Percentiles rank a stretch among this genome's conserved stretches.
phyloP scores from a whole-genome alignment of 108 stramenopile species.

The Nitzschia sp. region DNA sequence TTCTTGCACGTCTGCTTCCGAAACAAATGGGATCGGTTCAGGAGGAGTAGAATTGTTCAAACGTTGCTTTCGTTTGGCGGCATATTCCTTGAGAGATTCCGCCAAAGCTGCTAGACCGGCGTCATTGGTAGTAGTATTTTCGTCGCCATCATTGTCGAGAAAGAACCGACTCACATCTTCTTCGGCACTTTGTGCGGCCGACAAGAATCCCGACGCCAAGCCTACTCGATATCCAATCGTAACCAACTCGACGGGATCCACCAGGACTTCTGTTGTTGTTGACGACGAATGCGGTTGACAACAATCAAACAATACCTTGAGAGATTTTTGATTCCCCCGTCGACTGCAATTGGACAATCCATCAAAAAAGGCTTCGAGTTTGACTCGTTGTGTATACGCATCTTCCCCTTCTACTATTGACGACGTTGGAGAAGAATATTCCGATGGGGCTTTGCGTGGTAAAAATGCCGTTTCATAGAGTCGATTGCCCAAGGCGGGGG shows the following conservation, averaged over 20 bases:
- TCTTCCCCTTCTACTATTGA: slow-evolving; percentile 18
- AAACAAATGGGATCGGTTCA: slow-evolving; percentile 16
- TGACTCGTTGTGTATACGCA: slow-evolving; percentile 33
- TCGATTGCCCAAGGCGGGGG: slow-evolving; percentile 37
- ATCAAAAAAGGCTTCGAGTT: slow-evolving; percentile 51
- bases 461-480: slow-evolving; percentile 44
- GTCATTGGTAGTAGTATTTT: neutral
- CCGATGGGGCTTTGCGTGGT: slow-evolving; percentile 12
- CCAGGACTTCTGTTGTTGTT: neutral
- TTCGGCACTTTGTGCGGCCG: slow-evolving; percentile 29
- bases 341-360: slow-evolving; percentile 41
- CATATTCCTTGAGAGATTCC: slow-evolving; percentile 31
- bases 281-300: slow-evolving; percentile 13
- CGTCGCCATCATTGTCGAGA: neutral
- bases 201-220: slow-evolving; percentile 42
- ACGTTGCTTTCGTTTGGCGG: slow-evolving; percentile 24
- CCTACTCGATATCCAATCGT: slow-evolving; percentile 41
- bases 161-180: slow-evolving; percentile 30
- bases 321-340: slow-evolving; percentile 32
- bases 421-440: neutral
- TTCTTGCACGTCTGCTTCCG: slow-evolving; percentile 57
- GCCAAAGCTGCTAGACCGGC: slow-evolving; percentile 30
- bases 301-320: slow-evolving; percentile 40
- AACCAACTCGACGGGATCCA: slow-evolving; percentile 39
- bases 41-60: neutral